Conservation (phyloP, 306 rosid species). For the Cucurbita ficifolia region DNA sequence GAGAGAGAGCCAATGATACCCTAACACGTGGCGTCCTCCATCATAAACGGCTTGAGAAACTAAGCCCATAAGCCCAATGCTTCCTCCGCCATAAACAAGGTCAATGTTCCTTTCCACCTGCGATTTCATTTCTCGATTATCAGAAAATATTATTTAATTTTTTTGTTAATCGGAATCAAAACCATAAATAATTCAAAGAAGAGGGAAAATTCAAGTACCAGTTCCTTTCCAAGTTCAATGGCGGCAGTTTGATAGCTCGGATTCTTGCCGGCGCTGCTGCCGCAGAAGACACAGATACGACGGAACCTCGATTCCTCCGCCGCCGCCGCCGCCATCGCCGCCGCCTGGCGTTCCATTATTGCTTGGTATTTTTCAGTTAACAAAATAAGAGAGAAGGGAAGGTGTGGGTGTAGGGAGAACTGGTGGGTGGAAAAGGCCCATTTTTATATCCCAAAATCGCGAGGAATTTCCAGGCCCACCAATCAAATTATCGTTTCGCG, state of each 20-base stretch:
- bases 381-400: constrained; percentile 3
- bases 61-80: constrained; percentile 86
- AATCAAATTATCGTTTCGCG: constrained; percentile 15
- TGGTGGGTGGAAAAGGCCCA: constrained; percentile 14
- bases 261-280: constrained; percentile 75
- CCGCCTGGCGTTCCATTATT: constrained; percentile 11
- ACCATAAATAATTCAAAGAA: not conserved
- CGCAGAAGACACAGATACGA: constrained; percentile 85
- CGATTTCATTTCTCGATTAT: not conserved
- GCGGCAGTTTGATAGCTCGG: constrained; percentile 79
- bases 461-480: not conserved
- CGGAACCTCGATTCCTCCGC: constrained; percentile 41
- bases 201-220: constrained; percentile 25
- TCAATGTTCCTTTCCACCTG: constrained; percentile 87
- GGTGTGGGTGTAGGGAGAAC: constrained; percentile 16
- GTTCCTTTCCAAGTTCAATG: constrained; percentile 58
- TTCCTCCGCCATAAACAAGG: constrained; percentile 98
- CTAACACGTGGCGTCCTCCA: constrained; percentile 97
- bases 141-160: not conserved
- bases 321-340: not conserved
- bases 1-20: constrained; percentile 22
- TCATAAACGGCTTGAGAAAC: constrained; percentile 76
- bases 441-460: constrained; percentile 15
- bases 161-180: too few relatives aligned
- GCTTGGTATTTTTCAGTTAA: not conserved